A percentile compares a stretch with the other conserved stretches of the same genome.
Evolutionary conservation across 2,329 filamentous ascomycete species (phyloP).

Genomic region (Fusarium sp.): DNA sequence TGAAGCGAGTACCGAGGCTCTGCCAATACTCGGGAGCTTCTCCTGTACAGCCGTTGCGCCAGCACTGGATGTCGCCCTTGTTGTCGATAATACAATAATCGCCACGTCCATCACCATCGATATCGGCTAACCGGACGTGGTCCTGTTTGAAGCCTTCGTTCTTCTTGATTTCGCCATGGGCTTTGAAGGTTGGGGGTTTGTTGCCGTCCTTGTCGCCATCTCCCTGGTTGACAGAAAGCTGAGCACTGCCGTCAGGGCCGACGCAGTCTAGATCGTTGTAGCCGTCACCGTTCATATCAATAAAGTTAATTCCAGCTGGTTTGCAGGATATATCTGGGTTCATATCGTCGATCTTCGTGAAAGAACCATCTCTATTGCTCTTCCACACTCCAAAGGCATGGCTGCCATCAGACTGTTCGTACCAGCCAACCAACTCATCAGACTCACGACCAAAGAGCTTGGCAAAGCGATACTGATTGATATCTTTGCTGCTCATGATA

Average conservation of each 20-base stretch:
- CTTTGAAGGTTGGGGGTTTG: slow-evolving; percentile 10
- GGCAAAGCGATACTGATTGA: slow-evolving; percentile 44
- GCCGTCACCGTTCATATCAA: slow-evolving; percentile 35
- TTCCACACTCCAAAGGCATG: slow-evolving; percentile 10
- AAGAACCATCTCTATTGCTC: slow-evolving; percentile 3
- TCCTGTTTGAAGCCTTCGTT: slow-evolving; percentile 12
- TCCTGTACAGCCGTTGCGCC: slow-evolving; percentile 50
- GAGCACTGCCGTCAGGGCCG: not conserved
- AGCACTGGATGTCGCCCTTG: slow-evolving; percentile 48
- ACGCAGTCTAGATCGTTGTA: slow-evolving; percentile 6
- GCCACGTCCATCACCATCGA: slow-evolving; percentile 47
- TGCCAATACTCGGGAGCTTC: slow-evolving; percentile 53
- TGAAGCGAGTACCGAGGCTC: slow-evolving; percentile 44
- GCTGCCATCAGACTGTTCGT: slow-evolving; percentile 1
- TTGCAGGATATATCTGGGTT: not conserved
- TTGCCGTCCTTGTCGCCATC: not conserved
- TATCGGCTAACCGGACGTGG: slow-evolving; percentile 49
- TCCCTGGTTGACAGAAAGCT: slow-evolving; percentile 3
- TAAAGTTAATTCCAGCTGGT: slow-evolving; percentile 1
- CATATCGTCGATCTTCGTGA: slow-evolving; percentile 36
- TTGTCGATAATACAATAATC: slow-evolving; percentile 51
- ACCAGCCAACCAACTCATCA: slow-evolving; percentile 46
- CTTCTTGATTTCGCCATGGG: not conserved
- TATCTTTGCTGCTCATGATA: slow-evolving; percentile 38
- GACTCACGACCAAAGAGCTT: slow-evolving; percentile 24